Percentiles rank a stretch among this genome's conserved stretches.
phyloP scores from a whole-genome alignment of 441 rosid species.

The Geranium incanum region DNA sequence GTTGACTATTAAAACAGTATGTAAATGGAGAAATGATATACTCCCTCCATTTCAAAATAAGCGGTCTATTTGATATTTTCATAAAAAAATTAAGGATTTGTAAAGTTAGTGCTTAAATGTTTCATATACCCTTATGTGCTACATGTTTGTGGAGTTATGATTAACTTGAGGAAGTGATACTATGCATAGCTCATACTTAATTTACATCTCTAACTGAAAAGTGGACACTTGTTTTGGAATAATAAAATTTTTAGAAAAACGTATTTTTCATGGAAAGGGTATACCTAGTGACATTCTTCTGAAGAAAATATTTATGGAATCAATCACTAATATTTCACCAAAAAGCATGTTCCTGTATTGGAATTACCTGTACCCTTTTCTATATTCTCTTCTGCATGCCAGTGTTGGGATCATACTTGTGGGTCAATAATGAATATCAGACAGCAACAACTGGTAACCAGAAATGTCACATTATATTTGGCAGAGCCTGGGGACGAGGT shows the following conservation, averaged over 20 bases:
- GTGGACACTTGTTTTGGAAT: background rate
- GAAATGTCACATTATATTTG: constrained; percentile 28
- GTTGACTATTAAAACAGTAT: too few relatives aligned
- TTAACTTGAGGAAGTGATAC: background rate
- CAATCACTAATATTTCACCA: background rate
- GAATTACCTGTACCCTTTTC: constrained; percentile 40
- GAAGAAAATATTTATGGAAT: background rate
- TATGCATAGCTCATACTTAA: background rate
- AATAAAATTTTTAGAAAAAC: background rate
- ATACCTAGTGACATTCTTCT: background rate
- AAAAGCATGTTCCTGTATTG: background rate
- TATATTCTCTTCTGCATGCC: constrained; percentile 24
- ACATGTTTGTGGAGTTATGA: background rate
- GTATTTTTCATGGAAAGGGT: background rate
- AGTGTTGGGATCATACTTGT: constrained; percentile 27
- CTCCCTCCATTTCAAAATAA: too few relatives aligned
- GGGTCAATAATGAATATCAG: constrained; percentile 30
- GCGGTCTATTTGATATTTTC: too few relatives aligned
- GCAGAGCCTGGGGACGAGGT: constrained; percentile 29
- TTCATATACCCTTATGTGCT: too few relatives aligned
- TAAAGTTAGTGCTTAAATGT: background rate
- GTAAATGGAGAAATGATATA: too few relatives aligned
- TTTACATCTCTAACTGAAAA: background rate
- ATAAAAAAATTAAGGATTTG: background rate
- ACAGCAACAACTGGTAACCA: constrained; percentile 22